Evolutionary conservation across 2,329 filamentous ascomycete genomes (phyloP), one percentile per base, ranked within the genome.

Genomic region (Aulographum hederae): DNA sequence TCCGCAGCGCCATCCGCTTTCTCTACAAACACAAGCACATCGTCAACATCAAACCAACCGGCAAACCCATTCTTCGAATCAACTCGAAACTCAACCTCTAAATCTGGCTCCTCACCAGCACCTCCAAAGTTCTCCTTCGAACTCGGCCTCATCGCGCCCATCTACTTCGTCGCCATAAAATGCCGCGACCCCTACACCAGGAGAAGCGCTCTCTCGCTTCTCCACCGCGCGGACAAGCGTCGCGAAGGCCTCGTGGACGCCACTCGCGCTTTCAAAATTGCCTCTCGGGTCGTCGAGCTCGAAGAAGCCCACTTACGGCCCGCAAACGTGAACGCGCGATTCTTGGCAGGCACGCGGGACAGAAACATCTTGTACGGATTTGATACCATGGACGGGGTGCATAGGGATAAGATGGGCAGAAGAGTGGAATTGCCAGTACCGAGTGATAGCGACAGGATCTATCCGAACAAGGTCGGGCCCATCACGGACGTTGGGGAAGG

Each of bases 91-190:
- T n/a, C n/a, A n/a, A n/a, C n/a, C n/a, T n/a, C n/a, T n/a, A n/a
- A n/a, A n/a, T n/a, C n/a, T 25, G 21, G 21, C 8, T 25, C 21
- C 21, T 8, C 8, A 25, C 8, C 21, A 25, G n/a, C 8, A 25
- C n/a, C n/a, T n/a, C n/a, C n/a, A n/a, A 8, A 25, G 6, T 36
- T 36, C 20, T 29, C 16, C 13, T 36, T 36, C 18, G 34, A 36
- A 16, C 32, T 36, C 25, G 26, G 31, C 6, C 29, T 33, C 14
- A 29, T 33, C 13, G 14, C 31, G 14, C 34, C 34, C 10, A 6
- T 36, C 15, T 21, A 36, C 26, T 36, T 28, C 16, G 31, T 33
- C 8, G 31, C 26, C 13, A 32, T 21, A 19, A 36, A 36, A 17
- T 36, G 34, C 18, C 25, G 31, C 18, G 25, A 19, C 17, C 34